Evolutionary conservation across 441 rosid species (phyloP).

Genomic region (Corymbia citriodora): DNA sequence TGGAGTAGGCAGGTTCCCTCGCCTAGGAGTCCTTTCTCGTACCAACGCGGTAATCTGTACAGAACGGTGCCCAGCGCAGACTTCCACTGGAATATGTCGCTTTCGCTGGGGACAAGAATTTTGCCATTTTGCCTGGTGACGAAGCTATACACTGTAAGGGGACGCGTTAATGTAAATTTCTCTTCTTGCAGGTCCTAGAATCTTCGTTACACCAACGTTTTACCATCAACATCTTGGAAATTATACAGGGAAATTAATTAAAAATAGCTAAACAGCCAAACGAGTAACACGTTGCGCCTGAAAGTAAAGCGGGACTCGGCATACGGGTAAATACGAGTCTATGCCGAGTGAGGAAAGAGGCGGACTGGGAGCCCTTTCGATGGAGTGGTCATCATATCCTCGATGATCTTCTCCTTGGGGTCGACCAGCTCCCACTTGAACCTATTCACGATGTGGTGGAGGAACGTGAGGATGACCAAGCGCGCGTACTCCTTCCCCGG

Average conservation of each 20-base stretch:
- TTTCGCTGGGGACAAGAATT: not conserved
- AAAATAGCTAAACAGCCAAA: not conserved
- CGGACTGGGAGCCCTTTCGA: slow-evolving; percentile 1
- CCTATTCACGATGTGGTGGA: not conserved
- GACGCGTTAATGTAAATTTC: not conserved
- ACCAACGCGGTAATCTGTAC: not conserved
- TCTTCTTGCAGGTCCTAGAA: not conserved
- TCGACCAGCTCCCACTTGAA: not conserved
- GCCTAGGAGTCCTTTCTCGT: not conserved
- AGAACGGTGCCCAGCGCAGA: not conserved
- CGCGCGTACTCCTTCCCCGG: not conserved
- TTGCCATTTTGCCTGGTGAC: not conserved
- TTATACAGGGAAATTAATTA: not conserved
- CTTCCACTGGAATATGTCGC: not conserved
- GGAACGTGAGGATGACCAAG: not conserved
- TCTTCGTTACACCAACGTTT: not conserved
- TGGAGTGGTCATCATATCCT: not conserved
- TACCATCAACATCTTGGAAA: not conserved
- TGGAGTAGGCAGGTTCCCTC: not conserved
- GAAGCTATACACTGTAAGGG: not conserved
- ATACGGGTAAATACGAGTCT: not conserved
- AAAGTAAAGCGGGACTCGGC: not conserved
- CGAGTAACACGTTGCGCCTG: not conserved
- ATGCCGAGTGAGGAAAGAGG: not conserved
- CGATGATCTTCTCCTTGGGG: not conserved